Evolutionary conservation across 2,329 filamentous ascomycete genomes (phyloP).

Genomic region (Verticillium klebahnii): DNA sequence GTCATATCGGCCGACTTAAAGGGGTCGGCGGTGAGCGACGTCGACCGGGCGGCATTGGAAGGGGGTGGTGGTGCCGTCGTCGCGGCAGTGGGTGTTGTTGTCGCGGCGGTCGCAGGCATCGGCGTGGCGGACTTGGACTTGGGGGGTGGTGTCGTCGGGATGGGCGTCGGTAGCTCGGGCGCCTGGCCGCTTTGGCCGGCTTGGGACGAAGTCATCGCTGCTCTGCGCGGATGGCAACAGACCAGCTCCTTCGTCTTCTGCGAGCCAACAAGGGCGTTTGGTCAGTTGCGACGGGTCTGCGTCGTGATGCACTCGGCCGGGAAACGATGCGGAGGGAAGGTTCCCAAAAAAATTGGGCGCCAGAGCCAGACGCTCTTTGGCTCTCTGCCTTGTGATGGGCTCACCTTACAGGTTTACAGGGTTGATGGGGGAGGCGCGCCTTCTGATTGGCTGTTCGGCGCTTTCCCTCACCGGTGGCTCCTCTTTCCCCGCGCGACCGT

Average conservation of each 20-base stretch:
- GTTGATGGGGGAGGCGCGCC: conserved; percentile 5
- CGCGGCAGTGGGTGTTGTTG: conserved; percentile 6
- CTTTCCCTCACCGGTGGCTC: conserved; percentile 5
- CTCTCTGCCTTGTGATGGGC: conserved; percentile 4
- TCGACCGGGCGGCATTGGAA: conserved; percentile 13
- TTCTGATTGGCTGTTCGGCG: neutral
- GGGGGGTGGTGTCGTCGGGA: conserved; percentile 15
- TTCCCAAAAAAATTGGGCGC: conserved; percentile 14
- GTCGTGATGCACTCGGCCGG: neutral
- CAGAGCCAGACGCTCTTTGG: conserved; percentile 6
- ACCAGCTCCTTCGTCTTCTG: conserved; percentile 47
- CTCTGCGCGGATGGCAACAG: conserved; percentile 34
- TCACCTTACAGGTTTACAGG: conserved; percentile 7
- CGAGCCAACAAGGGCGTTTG: conserved; percentile 11
- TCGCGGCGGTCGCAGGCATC: neutral
- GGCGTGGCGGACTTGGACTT: conserved; percentile 4
- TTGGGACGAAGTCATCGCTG: conserved; percentile 59
- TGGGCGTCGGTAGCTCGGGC: conserved; percentile 17
- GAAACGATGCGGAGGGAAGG: conserved; percentile 6
- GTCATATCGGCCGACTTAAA: neutral
- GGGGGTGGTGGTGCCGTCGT: conserved; percentile 5
- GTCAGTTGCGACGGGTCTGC: conserved; percentile 10
- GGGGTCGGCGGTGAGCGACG: conserved; percentile 3
- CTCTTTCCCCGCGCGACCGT: conserved; percentile 12
- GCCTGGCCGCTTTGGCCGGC: conserved; percentile 29